A percentile compares a stretch with the other conserved stretches of the same genome.
These are phyloP conservation scores for Ophiostoma montium DNA, from an alignment of 2,329 filamentous ascomycete genomes.

Conservation along the genomic window DNA sequence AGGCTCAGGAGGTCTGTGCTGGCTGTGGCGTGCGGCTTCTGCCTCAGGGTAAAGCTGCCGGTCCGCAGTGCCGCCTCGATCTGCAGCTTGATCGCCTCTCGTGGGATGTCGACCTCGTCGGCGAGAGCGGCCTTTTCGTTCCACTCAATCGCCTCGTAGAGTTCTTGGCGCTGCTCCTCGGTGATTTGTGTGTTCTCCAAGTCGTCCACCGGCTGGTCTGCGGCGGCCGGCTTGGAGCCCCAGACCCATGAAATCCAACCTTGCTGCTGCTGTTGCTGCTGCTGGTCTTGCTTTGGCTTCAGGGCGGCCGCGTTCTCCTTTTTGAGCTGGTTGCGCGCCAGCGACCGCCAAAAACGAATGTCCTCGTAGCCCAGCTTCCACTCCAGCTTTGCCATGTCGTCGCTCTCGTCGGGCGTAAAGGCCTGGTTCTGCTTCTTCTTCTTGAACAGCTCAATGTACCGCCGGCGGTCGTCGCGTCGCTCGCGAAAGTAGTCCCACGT, in stretches of 20 bases:
- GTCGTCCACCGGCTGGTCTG: constrained; percentile 41
- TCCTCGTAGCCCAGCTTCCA: constrained; percentile 88
- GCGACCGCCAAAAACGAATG: constrained; percentile 87
- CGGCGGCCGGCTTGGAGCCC: constrained; percentile 57
- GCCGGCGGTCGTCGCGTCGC: constrained; percentile 72
- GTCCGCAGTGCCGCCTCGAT: constrained; percentile 87
- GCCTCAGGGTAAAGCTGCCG: constrained; percentile 87
- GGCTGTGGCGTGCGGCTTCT: constrained; percentile 62
- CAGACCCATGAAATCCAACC: constrained; percentile 89
- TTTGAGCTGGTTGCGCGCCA: constrained; percentile 84
- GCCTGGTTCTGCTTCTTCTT: constrained; percentile 70
- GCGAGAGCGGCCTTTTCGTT: constrained; percentile 86
- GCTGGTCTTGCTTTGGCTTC: constrained; percentile 52
- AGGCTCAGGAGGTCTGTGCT: constrained; percentile 68
- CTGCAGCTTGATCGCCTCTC: constrained; percentile 85
- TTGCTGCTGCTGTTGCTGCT: constrained; percentile 41
- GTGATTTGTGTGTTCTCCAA: constrained; percentile 77
- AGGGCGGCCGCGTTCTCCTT: constrained; percentile 90
- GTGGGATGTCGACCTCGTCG: constrained; percentile 76
- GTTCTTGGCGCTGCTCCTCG: constrained; percentile 87
- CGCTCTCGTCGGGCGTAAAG: constrained; percentile 53
- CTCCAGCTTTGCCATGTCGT: constrained; percentile 64
- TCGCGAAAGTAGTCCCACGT: constrained; percentile 94
- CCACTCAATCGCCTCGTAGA: constrained; percentile 97
- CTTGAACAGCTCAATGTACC: constrained; percentile 92